Evolutionary conservation across 805 yeast genomes (phyloP), one percentile per base, ranked within the genome.

Genomic region (Metschnikowia kunwiensis): DNA sequence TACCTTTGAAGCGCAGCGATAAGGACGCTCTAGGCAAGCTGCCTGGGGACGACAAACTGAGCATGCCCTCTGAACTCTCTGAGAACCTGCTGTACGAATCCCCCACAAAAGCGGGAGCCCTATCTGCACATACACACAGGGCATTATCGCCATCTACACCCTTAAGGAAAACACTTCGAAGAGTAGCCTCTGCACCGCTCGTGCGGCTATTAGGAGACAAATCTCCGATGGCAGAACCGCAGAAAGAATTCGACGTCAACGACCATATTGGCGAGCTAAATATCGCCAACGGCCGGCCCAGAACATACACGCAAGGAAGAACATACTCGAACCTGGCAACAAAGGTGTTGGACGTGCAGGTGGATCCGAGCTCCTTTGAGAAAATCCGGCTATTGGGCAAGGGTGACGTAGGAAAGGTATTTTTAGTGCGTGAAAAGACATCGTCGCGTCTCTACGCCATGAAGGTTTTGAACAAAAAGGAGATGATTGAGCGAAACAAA

Each of bases 381-480:
- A 91, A 87, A 57, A 77, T 93, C 36, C 78, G 86, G 49, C 65
- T 93, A n/a, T 65, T 93, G 32, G 99, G 99, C 4, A 86, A 86
- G 55, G 99, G 99, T 40, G 98, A 93, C 54, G 97, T 93, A 24
- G 99, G 99, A 3, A 89, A 87, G 58, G 99, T 93, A 16, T 93
- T 86, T 53, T 65, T 93, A 18, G 99, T 93, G 5, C 75, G 83
- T 43, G 96, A 94, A 51, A 86, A 84, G 55, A 64, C 71, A 24
- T 71, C 89, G 2, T 78, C 80, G 46, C 77, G 80, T 46, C 63
- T 88, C 22, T 93, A 80, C 57, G 99, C 99, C 5, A 83, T 93
- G 91, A 93, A 93, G 57, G 86, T 93, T 2, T 68, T 91, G 40
- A 79, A 78, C 57, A 93, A 93, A 55, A 79, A 80, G 48, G 98